Percentiles rank a stretch among this genome's conserved stretches.
These are phyloP conservation scores for Ammopiptanthus mongolicus DNA, from an alignment of 306 rosid species.

Conservation along the genomic window DNA sequence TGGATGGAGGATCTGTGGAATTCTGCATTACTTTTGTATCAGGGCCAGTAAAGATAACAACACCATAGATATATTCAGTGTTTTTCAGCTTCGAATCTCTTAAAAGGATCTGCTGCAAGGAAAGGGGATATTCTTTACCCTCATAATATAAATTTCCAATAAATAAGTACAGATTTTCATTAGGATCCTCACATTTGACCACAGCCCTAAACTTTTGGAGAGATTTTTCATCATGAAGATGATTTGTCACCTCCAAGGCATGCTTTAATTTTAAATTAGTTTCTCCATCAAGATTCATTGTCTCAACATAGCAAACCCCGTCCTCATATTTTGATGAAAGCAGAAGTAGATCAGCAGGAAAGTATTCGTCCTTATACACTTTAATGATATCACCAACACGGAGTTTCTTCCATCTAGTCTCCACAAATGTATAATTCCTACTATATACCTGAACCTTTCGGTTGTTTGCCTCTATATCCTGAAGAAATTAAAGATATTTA, in stretches of 20 bases:
- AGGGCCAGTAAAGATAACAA: constrained; percentile 77
- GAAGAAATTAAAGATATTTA: constrained; percentile 30
- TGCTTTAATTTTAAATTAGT: constrained; percentile 85
- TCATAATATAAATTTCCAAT: constrained; percentile 54
- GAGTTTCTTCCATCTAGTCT: constrained; percentile 81
- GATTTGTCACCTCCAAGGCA: constrained; percentile 55
- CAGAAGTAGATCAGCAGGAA: constrained; percentile 84
- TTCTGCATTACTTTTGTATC: constrained; percentile 95
- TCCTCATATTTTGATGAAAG: constrained; percentile 76
- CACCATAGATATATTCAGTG: constrained; percentile 66
- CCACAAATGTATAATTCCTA: constrained; percentile 39
- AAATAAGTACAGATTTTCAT: constrained; percentile 80
- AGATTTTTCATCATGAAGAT: constrained; percentile 50
- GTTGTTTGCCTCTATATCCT: constrained; percentile 81
- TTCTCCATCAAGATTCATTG: constrained; percentile 95
- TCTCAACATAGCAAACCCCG: constrained; percentile 85
- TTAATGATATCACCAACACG: constrained; percentile 79
- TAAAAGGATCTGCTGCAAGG: constrained; percentile 70
- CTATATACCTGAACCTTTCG: constrained; percentile 52
- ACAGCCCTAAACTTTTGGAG: constrained; percentile 45
- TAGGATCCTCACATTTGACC: constrained; percentile 86
- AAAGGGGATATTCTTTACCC: constrained; percentile 47
- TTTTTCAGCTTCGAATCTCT: constrained; percentile 89
- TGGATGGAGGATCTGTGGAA: constrained; percentile 79
- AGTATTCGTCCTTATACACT: constrained; percentile 73